A percentile compares a stretch with the other conserved stretches of the same genome.
phyloP scores from a whole-genome alignment of 169 alveolate genomes.

The Sarcocystis neurona region DNA sequence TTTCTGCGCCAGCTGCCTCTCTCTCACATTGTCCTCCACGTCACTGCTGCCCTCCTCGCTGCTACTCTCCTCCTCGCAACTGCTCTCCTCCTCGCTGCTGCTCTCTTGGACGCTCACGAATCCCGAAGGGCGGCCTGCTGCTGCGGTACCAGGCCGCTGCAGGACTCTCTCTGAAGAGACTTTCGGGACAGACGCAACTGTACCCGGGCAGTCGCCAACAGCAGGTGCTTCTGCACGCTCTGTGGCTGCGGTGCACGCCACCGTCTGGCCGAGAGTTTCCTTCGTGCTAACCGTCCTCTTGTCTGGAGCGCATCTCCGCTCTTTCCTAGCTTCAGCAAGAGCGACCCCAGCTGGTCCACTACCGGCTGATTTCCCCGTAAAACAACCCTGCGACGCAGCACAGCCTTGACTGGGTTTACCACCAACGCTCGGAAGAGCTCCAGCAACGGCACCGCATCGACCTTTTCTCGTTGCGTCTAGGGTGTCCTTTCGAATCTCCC shows the following conservation, averaged over 20 bases:
- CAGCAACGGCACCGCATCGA: too few relatives aligned
- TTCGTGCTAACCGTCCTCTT: neutral
- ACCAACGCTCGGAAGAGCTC: too few relatives aligned
- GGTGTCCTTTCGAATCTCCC: neutral
- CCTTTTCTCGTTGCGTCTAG: neutral
- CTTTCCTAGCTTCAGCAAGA: neutral
- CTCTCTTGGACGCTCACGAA: too few relatives aligned
- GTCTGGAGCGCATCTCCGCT: neutral
- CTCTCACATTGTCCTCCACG: neutral
- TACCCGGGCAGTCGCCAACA: neutral
- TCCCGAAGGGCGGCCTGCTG: too few relatives aligned
- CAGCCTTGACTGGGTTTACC: too few relatives aligned
- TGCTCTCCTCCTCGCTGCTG: neutral
- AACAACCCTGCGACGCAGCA: too few relatives aligned
- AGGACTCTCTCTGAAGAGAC: too few relatives aligned
- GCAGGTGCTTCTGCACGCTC: neutral
- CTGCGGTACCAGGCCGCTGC: too few relatives aligned
- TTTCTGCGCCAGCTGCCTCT: neutral
- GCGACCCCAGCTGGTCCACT: constrained; percentile 23
- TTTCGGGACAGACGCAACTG: constrained; percentile 28
- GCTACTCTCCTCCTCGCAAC: neutral
- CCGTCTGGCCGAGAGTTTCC: neutral
- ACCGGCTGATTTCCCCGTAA: neutral
- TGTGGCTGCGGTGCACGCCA: neutral
- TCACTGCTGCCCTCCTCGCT: neutral